These are phyloP conservation scores for Phytophthora melonis DNA, from an alignment of 352 stramenopile species.

Conservation along the genomic window DNA sequence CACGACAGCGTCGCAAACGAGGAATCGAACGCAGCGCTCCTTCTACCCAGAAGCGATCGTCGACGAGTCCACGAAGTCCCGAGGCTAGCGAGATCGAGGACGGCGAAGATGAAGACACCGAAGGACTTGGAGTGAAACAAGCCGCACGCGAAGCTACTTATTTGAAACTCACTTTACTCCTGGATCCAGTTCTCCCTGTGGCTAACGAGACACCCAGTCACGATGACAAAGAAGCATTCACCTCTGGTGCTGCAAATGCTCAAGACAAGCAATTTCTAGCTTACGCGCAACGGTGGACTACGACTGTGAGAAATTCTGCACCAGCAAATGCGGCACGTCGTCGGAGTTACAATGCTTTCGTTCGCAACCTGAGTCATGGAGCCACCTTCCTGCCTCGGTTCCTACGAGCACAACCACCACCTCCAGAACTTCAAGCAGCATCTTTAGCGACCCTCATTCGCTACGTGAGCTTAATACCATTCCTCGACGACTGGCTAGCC, in stretches of 20 bases:
- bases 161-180: conserved; percentile 88
- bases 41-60: conserved; percentile 7
- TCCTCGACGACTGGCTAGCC: conserved; percentile 91
- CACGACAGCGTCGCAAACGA: conserved; percentile 24
- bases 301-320: conserved; percentile 20
- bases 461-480: conserved; percentile 94
- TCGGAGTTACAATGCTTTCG: conserved; percentile 79
- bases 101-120: conserved; percentile 46
- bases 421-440: conserved; percentile 39
- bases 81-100: conserved; percentile 24
- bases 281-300: conserved; percentile 39
- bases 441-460: conserved; percentile 62
- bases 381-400: conserved; percentile 79
- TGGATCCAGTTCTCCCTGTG: conserved; percentile 83
- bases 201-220: conserved; percentile 1
- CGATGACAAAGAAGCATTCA: conserved; percentile 35
- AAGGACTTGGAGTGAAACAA: conserved; percentile 43
- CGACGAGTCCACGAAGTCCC: conserved; percentile 16
- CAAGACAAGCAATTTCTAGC: conserved; percentile 34
- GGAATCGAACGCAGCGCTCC: conserved; percentile 11
- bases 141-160: conserved; percentile 77
- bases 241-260: conserved; percentile 20
- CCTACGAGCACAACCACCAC: conserved; percentile 78
- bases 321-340: conserved; percentile 29
- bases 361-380: conserved; percentile 72